phyloP scores from a whole-genome alignment of 2,329 filamentous ascomycete species.

The Intubia oerlemansii region DNA sequence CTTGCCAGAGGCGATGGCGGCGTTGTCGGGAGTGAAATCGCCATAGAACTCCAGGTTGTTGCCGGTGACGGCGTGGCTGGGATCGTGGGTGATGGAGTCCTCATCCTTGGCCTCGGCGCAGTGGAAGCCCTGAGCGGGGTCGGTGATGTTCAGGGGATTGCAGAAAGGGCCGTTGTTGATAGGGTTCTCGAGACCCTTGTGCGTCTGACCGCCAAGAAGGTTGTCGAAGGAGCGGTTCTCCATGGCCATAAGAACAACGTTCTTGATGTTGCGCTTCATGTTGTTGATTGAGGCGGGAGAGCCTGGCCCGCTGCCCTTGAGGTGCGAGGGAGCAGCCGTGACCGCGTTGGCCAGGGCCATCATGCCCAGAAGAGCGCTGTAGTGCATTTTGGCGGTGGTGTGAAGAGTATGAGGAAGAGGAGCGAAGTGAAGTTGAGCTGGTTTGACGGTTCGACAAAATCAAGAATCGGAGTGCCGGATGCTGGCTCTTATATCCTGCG shows the following conservation, averaged over 20 bases:
- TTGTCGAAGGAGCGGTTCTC: slow-evolving; percentile 24
- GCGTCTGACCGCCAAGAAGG: slow-evolving; percentile 18
- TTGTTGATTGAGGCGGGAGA: too few relatives aligned
- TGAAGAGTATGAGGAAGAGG: too few relatives aligned
- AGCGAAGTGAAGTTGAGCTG: too few relatives aligned
- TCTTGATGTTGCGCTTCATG: slow-evolving; percentile 20
- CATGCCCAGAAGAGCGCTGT: too few relatives aligned
- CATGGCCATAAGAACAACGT: slow-evolving; percentile 24
- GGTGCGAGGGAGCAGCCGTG: too few relatives aligned
- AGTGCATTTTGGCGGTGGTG: too few relatives aligned
- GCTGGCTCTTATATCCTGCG: too few relatives aligned
- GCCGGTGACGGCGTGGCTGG: slow-evolving; percentile 18
- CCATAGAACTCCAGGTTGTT: slow-evolving; percentile 23
- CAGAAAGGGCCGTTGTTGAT: slow-evolving; percentile 20
- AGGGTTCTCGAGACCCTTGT: slow-evolving; percentile 18
- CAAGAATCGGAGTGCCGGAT: too few relatives aligned
- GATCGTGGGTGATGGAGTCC: slow-evolving; percentile 20
- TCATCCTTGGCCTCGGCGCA: slow-evolving; percentile 16
- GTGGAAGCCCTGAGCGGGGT: slow-evolving; percentile 5
- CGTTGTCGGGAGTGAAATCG: slow-evolving; percentile 17
- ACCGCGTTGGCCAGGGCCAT: too few relatives aligned
- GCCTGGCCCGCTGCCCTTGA: too few relatives aligned
- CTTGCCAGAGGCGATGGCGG: slow-evolving; percentile 7
- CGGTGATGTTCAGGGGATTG: slow-evolving; percentile 17
- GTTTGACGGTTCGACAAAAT: too few relatives aligned